Conservation (phyloP, 192 early-diverging fungal species). For the Coemansia sp. region DNA sequence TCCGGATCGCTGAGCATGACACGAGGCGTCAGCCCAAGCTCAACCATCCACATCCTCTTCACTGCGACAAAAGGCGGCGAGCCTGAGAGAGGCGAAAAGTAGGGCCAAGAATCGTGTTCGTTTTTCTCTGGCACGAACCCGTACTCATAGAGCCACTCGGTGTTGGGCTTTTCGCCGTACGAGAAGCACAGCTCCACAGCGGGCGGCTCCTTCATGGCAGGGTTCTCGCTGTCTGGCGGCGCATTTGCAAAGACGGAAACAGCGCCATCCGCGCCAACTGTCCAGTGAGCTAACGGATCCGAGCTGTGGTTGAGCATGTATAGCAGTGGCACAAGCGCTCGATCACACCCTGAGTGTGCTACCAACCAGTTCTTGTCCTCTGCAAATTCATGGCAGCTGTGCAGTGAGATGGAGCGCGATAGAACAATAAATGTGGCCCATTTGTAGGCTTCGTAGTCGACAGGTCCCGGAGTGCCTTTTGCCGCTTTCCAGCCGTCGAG, state of each 20-base stretch:
- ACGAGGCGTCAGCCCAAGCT: constrained; percentile 24
- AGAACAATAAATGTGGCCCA: constrained; percentile 37
- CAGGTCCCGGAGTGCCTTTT: neutral
- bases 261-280: constrained; percentile 14
- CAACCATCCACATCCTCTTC: constrained; percentile 37
- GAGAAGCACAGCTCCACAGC: constrained; percentile 24
- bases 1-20: constrained; percentile 23
- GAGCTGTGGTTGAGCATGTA: constrained; percentile 44
- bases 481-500: constrained; percentile 19
- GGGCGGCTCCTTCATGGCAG: neutral
- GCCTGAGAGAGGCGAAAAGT: constrained; percentile 20
- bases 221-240: neutral
- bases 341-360: constrained; percentile 17
- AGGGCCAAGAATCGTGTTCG: constrained; percentile 30
- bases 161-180: constrained; percentile 37
- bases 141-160: constrained; percentile 47
- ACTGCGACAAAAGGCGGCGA: constrained; percentile 15
- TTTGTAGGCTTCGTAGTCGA: constrained; percentile 24
- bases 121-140: constrained; percentile 36
- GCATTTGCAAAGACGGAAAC: constrained; percentile 3
- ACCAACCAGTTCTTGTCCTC: neutral
- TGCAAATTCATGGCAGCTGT: constrained; percentile 13
- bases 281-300: constrained; percentile 24
- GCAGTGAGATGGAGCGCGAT: constrained; percentile 36
- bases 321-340: constrained; percentile 28